Evolutionary conservation across 192 early-diverging fungal genomes (phyloP).

Genomic region (Gryganskiella cystojenkinii): DNA sequence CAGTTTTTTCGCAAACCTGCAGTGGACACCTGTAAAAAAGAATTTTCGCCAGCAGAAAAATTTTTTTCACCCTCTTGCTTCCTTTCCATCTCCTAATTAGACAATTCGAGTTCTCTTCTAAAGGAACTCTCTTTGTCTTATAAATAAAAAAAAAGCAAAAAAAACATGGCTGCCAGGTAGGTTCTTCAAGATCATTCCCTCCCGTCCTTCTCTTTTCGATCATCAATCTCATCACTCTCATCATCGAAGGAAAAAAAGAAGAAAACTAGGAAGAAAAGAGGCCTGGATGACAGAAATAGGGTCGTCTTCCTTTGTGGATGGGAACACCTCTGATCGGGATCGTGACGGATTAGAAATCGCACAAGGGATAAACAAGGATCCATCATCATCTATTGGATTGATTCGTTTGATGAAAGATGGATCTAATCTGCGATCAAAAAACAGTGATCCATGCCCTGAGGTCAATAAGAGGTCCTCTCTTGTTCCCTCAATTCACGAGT

Average conservation of each 20-base stretch:
- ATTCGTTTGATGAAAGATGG: too few relatives aligned
- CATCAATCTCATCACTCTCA: background rate
- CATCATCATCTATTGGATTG: too few relatives aligned
- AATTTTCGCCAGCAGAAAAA: slow-evolving; percentile 16
- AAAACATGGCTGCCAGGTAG: slow-evolving; percentile 50
- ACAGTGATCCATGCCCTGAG: too few relatives aligned
- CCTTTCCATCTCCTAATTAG: slow-evolving; percentile 43
- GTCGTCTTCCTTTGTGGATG: too few relatives aligned
- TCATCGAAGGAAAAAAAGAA: background rate
- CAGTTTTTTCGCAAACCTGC: background rate
- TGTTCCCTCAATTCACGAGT: too few relatives aligned
- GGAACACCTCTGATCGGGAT: too few relatives aligned
- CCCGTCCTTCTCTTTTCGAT: background rate
- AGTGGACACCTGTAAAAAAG: background rate
- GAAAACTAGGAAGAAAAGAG: too few relatives aligned
- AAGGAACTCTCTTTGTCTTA: slow-evolving; percentile 42
- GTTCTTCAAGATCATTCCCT: slow-evolving; percentile 4
- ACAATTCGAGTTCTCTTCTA: slow-evolving; percentile 48
- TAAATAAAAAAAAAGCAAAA: slow-evolving; percentile 53
- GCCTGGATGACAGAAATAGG: too few relatives aligned
- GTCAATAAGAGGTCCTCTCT: too few relatives aligned
- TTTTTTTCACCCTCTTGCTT: slow-evolving; percentile 52
- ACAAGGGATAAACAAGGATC: too few relatives aligned
- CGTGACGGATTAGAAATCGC: too few relatives aligned
- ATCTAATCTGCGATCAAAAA: too few relatives aligned